Evolutionary conservation across 139 green algal species (phyloP).

Genomic region (Parachlorella kessleri): DNA sequence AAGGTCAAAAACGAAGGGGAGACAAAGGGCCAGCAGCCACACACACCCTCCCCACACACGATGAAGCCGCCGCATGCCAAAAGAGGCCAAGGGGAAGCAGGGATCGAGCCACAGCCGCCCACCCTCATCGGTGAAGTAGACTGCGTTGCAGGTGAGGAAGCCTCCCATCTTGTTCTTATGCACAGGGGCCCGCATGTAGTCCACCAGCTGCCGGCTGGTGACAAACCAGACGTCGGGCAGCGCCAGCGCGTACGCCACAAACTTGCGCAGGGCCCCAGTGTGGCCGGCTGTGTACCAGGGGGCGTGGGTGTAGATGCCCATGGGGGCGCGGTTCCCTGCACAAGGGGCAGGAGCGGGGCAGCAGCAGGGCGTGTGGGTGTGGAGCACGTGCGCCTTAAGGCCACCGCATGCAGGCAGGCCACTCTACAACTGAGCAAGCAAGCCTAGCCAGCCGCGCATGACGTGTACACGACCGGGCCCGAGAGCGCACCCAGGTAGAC

Average conservation of each 20-base stretch:
- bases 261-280: not conserved
- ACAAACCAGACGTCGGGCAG: not conserved
- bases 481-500: no score
- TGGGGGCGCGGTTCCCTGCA: conserved; percentile 4
- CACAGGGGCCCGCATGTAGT: conserved; percentile 8
- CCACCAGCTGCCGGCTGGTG: conserved; percentile 1
- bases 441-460: no score
- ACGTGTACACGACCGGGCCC: no score
- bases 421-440: no score
- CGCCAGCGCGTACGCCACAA: not conserved
- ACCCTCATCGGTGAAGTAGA: conserved; percentile 5
- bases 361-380: no score
- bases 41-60: no score
- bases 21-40: no score
- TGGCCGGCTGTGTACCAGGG: not conserved
- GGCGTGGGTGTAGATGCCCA: not conserved
- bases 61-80: no score
- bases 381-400: no score
- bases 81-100: conserved; percentile 15
- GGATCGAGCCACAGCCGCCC: conserved; percentile 6
- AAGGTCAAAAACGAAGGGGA: no score
- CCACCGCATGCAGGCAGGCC: no score
- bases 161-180: not conserved
- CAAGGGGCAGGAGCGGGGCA: no score
- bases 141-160: conserved; percentile 17